phyloP scores from a whole-genome alignment of 768 basidiomycete species.

The Suillus fuscotomentosus region DNA sequence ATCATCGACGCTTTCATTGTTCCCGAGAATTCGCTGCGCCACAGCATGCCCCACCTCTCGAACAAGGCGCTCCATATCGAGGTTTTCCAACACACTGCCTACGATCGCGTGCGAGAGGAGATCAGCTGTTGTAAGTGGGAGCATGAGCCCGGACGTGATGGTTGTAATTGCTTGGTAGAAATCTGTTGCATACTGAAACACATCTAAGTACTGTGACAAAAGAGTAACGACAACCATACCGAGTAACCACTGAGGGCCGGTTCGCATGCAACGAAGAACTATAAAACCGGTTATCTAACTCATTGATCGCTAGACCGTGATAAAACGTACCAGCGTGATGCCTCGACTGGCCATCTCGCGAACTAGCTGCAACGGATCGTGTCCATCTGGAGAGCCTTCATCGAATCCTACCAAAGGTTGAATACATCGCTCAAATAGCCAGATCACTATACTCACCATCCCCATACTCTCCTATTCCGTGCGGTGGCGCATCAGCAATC shows the following conservation, averaged over 20 bases:
- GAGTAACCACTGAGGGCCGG: slow-evolving; percentile 92
- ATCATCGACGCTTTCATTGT: slow-evolving; percentile 95
- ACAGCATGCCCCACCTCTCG: slow-evolving; percentile 94
- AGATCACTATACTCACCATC: slow-evolving; percentile 60
- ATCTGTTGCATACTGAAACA: slow-evolving; percentile 78
- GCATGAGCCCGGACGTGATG: slow-evolving; percentile 94
- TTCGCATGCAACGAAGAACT: slow-evolving; percentile 99
- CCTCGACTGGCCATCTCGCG: slow-evolving; percentile 89
- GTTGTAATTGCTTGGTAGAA: slow-evolving; percentile 91
- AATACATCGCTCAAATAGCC: slow-evolving; percentile 1
- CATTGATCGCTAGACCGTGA: not conserved
- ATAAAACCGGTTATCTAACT: slow-evolving; percentile 12
- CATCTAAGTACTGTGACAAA: slow-evolving; percentile 14
- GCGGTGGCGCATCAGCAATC: slow-evolving; percentile 96
- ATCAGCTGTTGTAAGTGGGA: slow-evolving; percentile 93
- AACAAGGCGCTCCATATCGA: slow-evolving; percentile 97
- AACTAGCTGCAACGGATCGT: slow-evolving; percentile 85
- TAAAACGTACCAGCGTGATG: slow-evolving; percentile 69
- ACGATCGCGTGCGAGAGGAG: slow-evolving; percentile 94
- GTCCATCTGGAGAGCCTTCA: slow-evolving; percentile 90
- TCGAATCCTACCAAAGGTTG: slow-evolving; percentile 66
- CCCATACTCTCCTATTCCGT: slow-evolving; percentile 96
- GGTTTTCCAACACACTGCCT: slow-evolving; percentile 93
- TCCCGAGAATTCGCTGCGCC: slow-evolving; percentile 86
- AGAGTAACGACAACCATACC: slow-evolving; percentile 41